Conservation (phyloP, 441 rosid species). For the Populus trichocarpa region DNA sequence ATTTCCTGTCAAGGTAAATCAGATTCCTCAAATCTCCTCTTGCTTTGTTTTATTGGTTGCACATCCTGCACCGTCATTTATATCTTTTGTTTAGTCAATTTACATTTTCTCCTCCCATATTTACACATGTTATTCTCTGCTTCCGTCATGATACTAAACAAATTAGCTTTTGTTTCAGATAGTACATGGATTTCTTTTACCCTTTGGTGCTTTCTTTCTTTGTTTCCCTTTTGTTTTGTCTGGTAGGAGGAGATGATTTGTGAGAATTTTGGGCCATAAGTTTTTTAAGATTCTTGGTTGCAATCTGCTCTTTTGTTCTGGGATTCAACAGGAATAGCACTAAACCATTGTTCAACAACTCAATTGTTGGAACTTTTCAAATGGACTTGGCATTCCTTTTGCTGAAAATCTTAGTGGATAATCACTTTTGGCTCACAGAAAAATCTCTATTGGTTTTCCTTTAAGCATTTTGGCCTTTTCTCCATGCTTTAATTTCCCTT, state of each 20-base stretch:
- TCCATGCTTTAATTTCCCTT: not conserved
- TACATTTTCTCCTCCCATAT: not conserved
- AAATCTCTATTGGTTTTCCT: not conserved
- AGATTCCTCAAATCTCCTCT: not conserved
- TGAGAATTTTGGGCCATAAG: not conserved
- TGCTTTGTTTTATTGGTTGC: not conserved
- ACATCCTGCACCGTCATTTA: not conserved
- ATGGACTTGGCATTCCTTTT: not conserved
- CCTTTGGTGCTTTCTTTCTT: not conserved
- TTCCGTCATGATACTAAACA: not conserved
- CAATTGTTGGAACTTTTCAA: not conserved
- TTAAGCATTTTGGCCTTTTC: not conserved
- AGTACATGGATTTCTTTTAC: not conserved
- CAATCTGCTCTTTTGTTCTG: not conserved
- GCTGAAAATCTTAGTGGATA: not conserved
- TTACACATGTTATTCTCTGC: not conserved
- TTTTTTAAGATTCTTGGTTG: not conserved
- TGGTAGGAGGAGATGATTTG: not conserved
- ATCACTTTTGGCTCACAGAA: not conserved
- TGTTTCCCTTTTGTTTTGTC: not conserved
- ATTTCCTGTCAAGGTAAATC: conserved; percentile 91
- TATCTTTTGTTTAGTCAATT: not conserved
- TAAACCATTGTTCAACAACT: not conserved
- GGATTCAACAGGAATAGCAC: not conserved
- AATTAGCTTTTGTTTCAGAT: not conserved